These are phyloP conservation scores for Ceratocystis destructans DNA, from an alignment of 2,329 filamentous ascomycete genomes.

Conservation along the genomic window DNA sequence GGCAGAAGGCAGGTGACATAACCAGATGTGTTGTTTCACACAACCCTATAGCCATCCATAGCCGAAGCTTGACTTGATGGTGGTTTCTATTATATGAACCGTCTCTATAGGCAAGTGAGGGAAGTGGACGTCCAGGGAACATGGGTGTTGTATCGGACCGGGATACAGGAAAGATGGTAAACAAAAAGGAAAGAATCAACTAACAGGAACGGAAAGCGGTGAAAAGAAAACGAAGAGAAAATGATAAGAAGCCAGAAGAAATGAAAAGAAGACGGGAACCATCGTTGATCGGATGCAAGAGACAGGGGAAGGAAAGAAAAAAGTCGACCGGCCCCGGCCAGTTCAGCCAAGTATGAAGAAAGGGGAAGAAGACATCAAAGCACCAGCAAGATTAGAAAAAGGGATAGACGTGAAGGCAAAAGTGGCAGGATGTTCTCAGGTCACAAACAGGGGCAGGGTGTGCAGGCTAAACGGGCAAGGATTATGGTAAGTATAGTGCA, in stretches of 20 bases:
- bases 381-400: not conserved
- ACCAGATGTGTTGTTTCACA: not conserved
- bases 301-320: not conserved
- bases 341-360: not conserved
- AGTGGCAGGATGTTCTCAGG: not conserved
- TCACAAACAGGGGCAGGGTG: not conserved
- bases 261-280: not conserved
- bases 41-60: not conserved
- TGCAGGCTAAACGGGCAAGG: not conserved
- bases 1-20: not conserved
- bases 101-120: not conserved
- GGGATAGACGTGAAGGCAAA: not conserved
- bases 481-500: not conserved
- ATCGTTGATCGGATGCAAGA: not conserved
- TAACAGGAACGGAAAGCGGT: not conserved
- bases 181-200: not conserved
- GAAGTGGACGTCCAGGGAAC: not conserved
- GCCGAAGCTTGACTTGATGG: not conserved
- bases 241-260: not conserved
- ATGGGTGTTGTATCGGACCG: not conserved
- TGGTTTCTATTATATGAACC: not conserved
- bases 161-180: not conserved
- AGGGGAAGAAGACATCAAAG: slow-evolving; percentile 7
- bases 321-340: not conserved
- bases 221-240: not conserved